A percentile compares a stretch with the other conserved stretches of the same genome.
Evolutionary conservation across 2,329 filamentous ascomycete genomes (phyloP).

Genomic region (Rhynchosporium graminicola): DNA sequence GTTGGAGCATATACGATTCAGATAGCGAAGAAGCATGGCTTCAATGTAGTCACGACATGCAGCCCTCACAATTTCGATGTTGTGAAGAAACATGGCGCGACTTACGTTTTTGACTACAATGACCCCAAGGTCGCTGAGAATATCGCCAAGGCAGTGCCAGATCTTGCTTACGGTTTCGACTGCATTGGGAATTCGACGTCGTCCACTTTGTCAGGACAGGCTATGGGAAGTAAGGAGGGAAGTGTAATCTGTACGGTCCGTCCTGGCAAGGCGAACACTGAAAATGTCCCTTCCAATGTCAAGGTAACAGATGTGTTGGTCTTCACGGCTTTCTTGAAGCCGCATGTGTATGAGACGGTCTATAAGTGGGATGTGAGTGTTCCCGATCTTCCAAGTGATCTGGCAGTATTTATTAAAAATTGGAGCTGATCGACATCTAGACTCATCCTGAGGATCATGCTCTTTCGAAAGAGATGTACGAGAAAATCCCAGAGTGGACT

Average conservation of each 20-base stretch:
- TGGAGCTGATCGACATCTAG: background rate
- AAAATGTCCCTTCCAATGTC: conserved; percentile 40
- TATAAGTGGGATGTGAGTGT: conserved; percentile 42
- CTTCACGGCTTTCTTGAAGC: conserved; percentile 46
- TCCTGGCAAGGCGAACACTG: conserved; percentile 45
- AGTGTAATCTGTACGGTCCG: conserved; percentile 46
- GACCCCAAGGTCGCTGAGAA: conserved; percentile 42
- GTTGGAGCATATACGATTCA: conserved; percentile 45
- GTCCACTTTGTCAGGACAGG: conserved; percentile 40
- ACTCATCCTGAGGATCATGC: background rate
- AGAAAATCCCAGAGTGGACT: background rate
- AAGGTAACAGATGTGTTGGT: conserved; percentile 47
- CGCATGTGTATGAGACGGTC: conserved; percentile 43
- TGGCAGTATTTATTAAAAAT: background rate
- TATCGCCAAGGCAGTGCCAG: conserved; percentile 40
- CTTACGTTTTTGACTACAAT: conserved; percentile 45
- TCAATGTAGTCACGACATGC: conserved; percentile 44
- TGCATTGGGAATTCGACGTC: conserved; percentile 45
- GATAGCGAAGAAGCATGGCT: conserved; percentile 39
- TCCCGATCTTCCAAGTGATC: background rate
- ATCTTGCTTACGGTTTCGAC: conserved; percentile 45
- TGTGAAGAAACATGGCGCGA: conserved; percentile 41
- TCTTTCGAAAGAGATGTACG: background rate
- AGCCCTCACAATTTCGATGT: conserved; percentile 41
- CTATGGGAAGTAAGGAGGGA: conserved; percentile 33